Evolutionary conservation across 1,284 basidiomycete genomes (phyloP).

Genomic region (Lentinula novae-zelandiae): DNA sequence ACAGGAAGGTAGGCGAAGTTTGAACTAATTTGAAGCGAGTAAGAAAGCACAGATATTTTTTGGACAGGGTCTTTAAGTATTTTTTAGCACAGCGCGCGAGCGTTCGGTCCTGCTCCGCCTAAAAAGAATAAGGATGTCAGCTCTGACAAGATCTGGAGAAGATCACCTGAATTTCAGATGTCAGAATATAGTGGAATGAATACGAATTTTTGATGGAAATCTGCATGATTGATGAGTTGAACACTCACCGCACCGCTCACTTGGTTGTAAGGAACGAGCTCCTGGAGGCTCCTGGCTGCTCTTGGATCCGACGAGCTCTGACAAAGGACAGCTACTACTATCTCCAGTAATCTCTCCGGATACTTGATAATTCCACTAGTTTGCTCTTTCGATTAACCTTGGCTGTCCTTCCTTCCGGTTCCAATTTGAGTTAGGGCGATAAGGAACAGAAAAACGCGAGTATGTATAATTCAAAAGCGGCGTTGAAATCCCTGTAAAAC

Average conservation of each 20-base stretch:
- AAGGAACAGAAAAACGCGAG: no score
- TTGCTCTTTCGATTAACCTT: no score
- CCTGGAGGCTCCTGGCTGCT: no score
- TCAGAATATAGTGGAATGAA: not conserved
- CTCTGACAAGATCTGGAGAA: not conserved
- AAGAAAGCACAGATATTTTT: not conserved
- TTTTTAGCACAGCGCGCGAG: not conserved
- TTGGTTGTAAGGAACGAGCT: no score
- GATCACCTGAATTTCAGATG: not conserved
- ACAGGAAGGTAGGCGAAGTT: not conserved
- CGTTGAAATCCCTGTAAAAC: not conserved
- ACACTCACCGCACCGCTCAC: no score
- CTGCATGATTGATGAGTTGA: not conserved
- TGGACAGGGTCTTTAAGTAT: not conserved
- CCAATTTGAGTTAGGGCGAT: no score
- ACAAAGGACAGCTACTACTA: no score
- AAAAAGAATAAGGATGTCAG: not conserved
- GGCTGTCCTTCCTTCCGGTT: no score
- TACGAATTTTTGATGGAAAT: not conserved
- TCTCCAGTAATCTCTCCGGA: no score
- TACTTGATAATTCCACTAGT: no score
- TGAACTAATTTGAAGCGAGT: not conserved
- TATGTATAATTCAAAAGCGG: not conserved
- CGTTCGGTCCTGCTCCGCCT: not conserved
- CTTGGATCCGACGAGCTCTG: no score